phyloP scores from a whole-genome alignment of 2,329 filamentous ascomycete genomes.

The Colletotrichum horii region DNA sequence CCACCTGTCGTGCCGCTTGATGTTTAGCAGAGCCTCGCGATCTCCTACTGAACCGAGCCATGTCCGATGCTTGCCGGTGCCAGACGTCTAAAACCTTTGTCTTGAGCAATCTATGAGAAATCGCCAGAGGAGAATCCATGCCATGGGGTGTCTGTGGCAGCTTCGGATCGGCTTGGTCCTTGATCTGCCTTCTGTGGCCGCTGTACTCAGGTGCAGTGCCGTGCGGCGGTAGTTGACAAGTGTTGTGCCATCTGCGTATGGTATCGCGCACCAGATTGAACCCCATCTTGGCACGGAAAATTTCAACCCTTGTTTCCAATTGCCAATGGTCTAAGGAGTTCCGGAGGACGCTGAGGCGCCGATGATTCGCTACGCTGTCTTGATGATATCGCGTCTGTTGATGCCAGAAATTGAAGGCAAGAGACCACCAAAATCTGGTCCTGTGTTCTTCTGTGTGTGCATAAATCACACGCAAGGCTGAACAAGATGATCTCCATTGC shows the following conservation, averaged over 20 bases:
- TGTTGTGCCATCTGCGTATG: not conserved
- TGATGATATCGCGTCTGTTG: not conserved
- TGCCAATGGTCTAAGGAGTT: slow-evolving; percentile 2
- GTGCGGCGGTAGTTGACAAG: not conserved
- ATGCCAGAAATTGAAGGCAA: not conserved
- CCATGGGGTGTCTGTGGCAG: not conserved
- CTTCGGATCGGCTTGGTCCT: not conserved
- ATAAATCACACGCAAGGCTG: not conserved
- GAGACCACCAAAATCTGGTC: not conserved
- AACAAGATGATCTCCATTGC: not conserved
- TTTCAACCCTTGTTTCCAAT: not conserved
- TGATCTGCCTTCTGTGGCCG: not conserved
- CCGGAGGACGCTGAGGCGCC: not conserved
- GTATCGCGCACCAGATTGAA: not conserved
- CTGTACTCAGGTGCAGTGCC: not conserved
- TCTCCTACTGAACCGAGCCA: not conserved
- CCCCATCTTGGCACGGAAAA: not conserved
- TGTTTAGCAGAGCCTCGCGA: slow-evolving; percentile 1
- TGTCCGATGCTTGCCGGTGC: not conserved
- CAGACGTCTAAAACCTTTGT: slow-evolving; percentile 8
- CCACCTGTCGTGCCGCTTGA: not conserved
- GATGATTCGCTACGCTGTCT: not conserved
- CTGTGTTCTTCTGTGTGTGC: not conserved
- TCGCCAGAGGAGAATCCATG: not conserved
- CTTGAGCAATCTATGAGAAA: slow-evolving; percentile 4